Evolutionary conservation across 2,329 filamentous ascomycete genomes (phyloP), one percentile per base, ranked within the genome.

Genomic region (Penicillium sp.): DNA sequence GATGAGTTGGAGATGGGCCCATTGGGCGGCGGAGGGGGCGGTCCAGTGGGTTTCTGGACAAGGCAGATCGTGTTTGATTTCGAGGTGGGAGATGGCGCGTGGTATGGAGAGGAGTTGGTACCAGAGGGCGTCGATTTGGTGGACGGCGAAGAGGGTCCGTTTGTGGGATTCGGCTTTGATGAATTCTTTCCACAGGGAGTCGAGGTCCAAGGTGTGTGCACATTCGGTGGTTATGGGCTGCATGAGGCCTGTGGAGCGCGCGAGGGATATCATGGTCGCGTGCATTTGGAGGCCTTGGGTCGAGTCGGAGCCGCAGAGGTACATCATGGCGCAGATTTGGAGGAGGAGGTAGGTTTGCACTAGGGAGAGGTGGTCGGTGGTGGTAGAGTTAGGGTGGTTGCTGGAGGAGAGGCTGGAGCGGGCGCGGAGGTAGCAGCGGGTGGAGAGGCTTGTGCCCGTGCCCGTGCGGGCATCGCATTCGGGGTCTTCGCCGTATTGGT

Each of bases 31-130:
- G 1, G 70, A 68, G 2, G 63, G 48, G 2, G 72, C 69, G 2
- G 47, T 52, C 72, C 72, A 75, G 45, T 63, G 62, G 13, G 62
- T 61, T 40, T 64, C 61, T 0, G 69, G 65, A 43, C 68, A 72
- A 1, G 72, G 72, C 3, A 75, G 58, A 15, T 71, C 66, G 46
- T 73, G 69, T 52, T 73, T 74, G 54, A 75, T 68, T 57, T 75
- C 72, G 3, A 74, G 59, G 38, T 74, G 60, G 4, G 60, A 62
- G 37, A 62, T 59, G 6, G 53, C 59, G 34, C 60, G 59, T 0
- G 60, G 60, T 9, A 62, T 59, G 2, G 60, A 62, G 4, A 73
- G 57, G 44, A 73, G 63, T 44, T 73, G 70, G 50, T 74, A 74
- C 68, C 70, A 73, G 3, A 73, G 53, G 0, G 71, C 64, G 48